phyloP scores from a whole-genome alignment of 805 yeast genomes.

The Yamadazyma laniorum region DNA sequence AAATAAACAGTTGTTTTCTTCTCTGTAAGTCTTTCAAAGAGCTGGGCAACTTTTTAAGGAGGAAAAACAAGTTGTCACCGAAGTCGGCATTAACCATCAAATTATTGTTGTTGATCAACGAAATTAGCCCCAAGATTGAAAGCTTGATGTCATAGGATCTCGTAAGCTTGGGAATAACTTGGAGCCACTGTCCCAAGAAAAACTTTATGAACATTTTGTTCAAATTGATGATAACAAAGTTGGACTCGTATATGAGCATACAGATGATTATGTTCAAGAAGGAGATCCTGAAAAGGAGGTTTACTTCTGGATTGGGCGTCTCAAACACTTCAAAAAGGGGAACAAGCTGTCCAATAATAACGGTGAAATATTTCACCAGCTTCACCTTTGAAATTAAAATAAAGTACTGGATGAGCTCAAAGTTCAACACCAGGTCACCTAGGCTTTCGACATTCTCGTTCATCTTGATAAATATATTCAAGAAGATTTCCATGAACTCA shows the following conservation, averaged over 20 bases:
- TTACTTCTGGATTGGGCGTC: conserved; percentile 30
- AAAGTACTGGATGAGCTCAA: conserved; percentile 64
- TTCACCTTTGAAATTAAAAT: conserved; percentile 52
- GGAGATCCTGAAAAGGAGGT: conserved; percentile 43
- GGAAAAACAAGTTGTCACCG: conserved; percentile 11
- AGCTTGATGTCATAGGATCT: conserved; percentile 83
- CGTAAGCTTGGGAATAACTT: conserved; percentile 49
- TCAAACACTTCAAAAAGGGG: conserved; percentile 12
- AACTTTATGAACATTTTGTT: conserved; percentile 45
- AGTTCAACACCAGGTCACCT: conserved; percentile 56
- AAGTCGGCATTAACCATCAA: conserved; percentile 14
- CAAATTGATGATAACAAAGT: conserved; percentile 47
- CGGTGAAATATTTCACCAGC: conserved; percentile 7
- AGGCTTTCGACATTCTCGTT: conserved; percentile 51
- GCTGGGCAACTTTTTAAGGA: conserved; percentile 59
- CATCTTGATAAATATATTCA: conserved; percentile 28
- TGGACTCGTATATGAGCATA: conserved; percentile 60
- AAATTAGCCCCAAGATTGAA: conserved; percentile 66
- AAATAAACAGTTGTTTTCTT: conserved; percentile 54
- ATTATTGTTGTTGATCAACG: conserved; percentile 27
- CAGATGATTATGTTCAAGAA: conserved; percentile 64
- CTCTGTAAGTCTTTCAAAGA: conserved; percentile 68
- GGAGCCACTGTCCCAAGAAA: conserved; percentile 63
- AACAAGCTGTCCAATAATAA: conserved; percentile 6
- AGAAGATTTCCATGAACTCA: conserved; percentile 49